phyloP scores from a whole-genome alignment of 2,329 filamentous ascomycete species.

The Scopulariopsis brevicaulis region DNA sequence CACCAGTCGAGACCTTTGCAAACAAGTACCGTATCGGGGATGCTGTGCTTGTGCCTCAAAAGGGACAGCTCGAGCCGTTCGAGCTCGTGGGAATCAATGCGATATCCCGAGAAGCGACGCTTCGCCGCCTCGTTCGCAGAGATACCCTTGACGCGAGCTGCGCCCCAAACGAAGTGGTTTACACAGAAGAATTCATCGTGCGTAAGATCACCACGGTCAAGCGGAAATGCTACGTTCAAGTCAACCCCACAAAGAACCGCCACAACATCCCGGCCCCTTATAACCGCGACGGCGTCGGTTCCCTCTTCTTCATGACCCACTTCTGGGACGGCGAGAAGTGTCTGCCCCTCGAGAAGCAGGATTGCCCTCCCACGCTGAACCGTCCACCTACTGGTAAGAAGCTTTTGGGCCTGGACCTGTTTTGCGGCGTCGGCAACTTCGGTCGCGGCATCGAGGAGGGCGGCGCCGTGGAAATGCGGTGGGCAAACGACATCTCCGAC shows the following conservation, averaged over 20 bases:
- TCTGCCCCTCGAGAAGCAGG: not conserved
- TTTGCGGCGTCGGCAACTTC: slow-evolving; percentile 69
- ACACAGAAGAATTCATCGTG: slow-evolving; percentile 31
- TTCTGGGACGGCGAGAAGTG: slow-evolving; percentile 10
- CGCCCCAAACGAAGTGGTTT: slow-evolving; percentile 47
- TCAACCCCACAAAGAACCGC: slow-evolving; percentile 30
- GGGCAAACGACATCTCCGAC: slow-evolving; percentile 55
- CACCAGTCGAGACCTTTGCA: slow-evolving; percentile 2
- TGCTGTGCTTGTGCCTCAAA: slow-evolving; percentile 38
- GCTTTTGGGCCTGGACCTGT: slow-evolving; percentile 57
- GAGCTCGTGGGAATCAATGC: slow-evolving; percentile 34
- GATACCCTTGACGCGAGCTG: slow-evolving; percentile 27
- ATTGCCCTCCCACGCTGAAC: slow-evolving; percentile 20
- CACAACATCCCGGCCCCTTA: slow-evolving; percentile 51
- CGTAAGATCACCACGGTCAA: slow-evolving; percentile 29
- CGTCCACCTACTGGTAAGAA: slow-evolving; percentile 19
- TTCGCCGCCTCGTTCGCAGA: slow-evolving; percentile 40
- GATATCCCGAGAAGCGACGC: slow-evolving; percentile 15
- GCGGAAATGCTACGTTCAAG: slow-evolving; percentile 47
- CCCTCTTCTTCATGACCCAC: slow-evolving; percentile 53
- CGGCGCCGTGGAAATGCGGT: slow-evolving; percentile 51
- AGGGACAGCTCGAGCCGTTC: slow-evolving; percentile 43
- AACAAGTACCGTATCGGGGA: slow-evolving; percentile 38
- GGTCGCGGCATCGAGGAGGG: slow-evolving; percentile 67
- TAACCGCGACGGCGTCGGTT: slow-evolving; percentile 50